Conservation (phyloP, 2,329 filamentous ascomycete genomes). For the Fusarium humuli region DNA sequence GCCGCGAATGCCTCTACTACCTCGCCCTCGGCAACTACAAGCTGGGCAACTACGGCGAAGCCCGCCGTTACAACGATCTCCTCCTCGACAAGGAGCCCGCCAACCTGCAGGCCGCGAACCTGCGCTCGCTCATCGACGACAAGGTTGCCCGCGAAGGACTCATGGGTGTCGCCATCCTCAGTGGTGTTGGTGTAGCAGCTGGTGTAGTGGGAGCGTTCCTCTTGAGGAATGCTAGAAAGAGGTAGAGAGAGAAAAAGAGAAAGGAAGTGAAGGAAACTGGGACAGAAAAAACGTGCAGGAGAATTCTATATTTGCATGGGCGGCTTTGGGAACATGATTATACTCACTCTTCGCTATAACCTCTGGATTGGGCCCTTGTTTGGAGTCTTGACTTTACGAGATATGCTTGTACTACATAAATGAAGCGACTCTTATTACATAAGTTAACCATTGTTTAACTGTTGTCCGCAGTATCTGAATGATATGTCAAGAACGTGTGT, state of each 20-base stretch:
- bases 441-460: constrained; percentile 16
- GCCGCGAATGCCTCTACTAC: constrained; percentile 98
- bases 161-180: constrained; percentile 93
- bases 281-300: constrained; percentile 2
- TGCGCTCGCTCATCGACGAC: constrained; percentile 91
- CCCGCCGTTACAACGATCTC: constrained; percentile 92
- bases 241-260: constrained; percentile 51
- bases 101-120: constrained; percentile 89
- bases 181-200: constrained; percentile 90
- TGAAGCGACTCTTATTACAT: constrained; percentile 34
- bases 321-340: constrained; percentile 28
- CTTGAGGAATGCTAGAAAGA: constrained; percentile 77
- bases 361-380: constrained; percentile 24
- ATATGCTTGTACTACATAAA: constrained; percentile 44
- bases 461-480: too few relatives aligned
- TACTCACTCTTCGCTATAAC: constrained; percentile 28
- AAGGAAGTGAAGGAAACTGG: neutral
- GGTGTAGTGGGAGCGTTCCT: constrained; percentile 92
- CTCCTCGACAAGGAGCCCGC: constrained; percentile 90
- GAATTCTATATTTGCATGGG: constrained; percentile 21
- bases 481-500: too few relatives aligned
- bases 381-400: constrained; percentile 36
- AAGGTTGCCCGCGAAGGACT: constrained; percentile 95
- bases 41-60: constrained; percentile 96
- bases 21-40: constrained; percentile 98